Conservation (phyloP, 371 early-diverging fungal genomes). For the Mucor lusitanicus region DNA sequence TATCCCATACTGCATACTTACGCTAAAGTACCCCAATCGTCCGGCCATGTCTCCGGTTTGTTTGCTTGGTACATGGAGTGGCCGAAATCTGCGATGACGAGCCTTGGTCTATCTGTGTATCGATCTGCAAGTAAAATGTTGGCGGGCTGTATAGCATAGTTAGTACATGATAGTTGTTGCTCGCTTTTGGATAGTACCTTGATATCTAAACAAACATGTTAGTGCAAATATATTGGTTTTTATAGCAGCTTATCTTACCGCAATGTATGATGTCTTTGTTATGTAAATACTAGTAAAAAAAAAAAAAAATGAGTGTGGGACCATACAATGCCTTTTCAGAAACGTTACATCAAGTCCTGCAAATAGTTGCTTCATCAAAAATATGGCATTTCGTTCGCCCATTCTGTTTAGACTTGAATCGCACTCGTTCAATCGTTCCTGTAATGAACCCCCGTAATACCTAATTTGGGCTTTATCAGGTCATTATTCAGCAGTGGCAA, state of each 20-base stretch:
- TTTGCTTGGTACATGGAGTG: background rate
- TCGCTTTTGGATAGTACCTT: background rate
- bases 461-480: background rate
- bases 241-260: slow-evolving; percentile 4
- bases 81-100: slow-evolving; percentile 21
- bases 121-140: slow-evolving; percentile 4
- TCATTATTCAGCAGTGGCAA: background rate
- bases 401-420: background rate
- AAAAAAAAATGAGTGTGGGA: background rate
- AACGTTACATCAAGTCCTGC: slow-evolving; percentile 8
- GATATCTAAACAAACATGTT: slow-evolving; percentile 2
- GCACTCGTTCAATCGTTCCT: background rate
- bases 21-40: slow-evolving; percentile 1
- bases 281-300: slow-evolving; percentile 8
- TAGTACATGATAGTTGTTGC: background rate
- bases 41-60: background rate
- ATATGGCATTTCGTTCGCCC: background rate
- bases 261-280: slow-evolving; percentile 21
- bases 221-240: background rate
- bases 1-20: background rate
- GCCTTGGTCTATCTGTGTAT: background rate
- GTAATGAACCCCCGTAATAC: slow-evolving; percentile 1
- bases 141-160: slow-evolving; percentile 2
- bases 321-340: background rate
- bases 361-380: slow-evolving; percentile 8